Evolutionary conservation across 257 asterid genomes (phyloP), one percentile per base, ranked within the genome.

Genomic region (Mentha longifolia): DNA sequence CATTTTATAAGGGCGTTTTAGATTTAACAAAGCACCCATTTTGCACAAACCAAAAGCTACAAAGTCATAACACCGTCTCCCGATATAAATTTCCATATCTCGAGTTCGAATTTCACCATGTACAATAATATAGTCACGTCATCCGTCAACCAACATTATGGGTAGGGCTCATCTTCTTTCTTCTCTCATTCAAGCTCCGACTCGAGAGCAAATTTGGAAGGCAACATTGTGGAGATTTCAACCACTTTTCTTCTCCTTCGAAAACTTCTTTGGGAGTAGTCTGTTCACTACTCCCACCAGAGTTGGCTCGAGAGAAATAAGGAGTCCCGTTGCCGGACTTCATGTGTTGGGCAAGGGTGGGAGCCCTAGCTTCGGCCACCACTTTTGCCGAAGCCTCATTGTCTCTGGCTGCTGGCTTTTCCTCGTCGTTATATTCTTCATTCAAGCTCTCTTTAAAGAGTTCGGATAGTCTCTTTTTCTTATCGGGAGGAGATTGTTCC

Each of bases 201-300:
- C 73, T 83, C 3, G 85, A 88, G 50, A 76, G 79, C 76, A 90
- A 9, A 85, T 80, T 78, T 2, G 95, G 97, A 58, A 88, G 78
- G 77, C 97, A 90, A 60, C 90, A 86, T 22, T 85, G 90, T 7
- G 61, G 61, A 10, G 87, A 67, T 68, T 72, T 88, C 15, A n/a
- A 39, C 5, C 79, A 15, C 76, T 68, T 75, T n/a, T 73, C 79
- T 17, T 73, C 77, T 0, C 12, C 67, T 45, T 16, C 59, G 1
- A 43, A 19, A 35, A 61, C 75, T 11, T 68, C 66, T 19, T 14
- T 74, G 0, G 86, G 82, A 67, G 82, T 82, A 79, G 73, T 70
- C 6, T 25, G 31, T 73, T 81, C 84, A 20, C 80, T 69, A 39
- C 81, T 74, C 3, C 58, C 73, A 16, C 45, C 65, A n/a, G 83